These are phyloP conservation scores for Pichia sp. DNA, from an alignment of 1,139 yeast genomes.

Conservation along the genomic window DNA sequence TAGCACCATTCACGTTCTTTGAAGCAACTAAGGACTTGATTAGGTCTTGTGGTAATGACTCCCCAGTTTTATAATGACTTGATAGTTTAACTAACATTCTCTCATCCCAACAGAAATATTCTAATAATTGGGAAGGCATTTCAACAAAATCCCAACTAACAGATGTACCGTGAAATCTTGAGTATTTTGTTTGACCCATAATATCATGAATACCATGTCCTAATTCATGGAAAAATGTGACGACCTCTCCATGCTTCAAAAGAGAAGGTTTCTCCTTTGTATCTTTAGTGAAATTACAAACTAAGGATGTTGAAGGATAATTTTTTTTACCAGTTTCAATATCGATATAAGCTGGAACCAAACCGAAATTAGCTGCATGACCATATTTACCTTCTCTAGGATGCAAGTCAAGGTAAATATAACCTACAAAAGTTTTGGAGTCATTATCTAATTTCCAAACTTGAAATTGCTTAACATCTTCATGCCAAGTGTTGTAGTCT, in stretches of 20 bases:
- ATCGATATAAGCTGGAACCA: conserved; percentile 52
- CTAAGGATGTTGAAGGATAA: conserved; percentile 68
- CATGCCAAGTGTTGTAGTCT: conserved; percentile 53
- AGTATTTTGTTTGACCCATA: conserved; percentile 55
- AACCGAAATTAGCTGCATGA: conserved; percentile 78
- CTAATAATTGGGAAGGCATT: conserved; percentile 85
- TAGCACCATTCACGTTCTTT: conserved; percentile 70
- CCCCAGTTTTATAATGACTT: conserved; percentile 53
- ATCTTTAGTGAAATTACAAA: conserved; percentile 80
- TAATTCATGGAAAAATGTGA: conserved; percentile 81
- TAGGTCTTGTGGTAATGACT: conserved; percentile 50
- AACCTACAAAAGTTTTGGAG: conserved; percentile 60
- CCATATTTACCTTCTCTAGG: conserved; percentile 84
- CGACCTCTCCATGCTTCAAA: conserved; percentile 70
- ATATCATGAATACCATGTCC: conserved; percentile 86
- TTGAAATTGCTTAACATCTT: conserved; percentile 66
- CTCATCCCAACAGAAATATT: conserved; percentile 81
- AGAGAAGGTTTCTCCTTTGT: conserved; percentile 64
- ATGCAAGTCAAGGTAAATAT: conserved; percentile 72
- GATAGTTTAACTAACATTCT: conserved; percentile 53
- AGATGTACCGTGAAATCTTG: conserved; percentile 67
- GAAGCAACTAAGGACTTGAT: conserved; percentile 55
- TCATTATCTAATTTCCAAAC: conserved; percentile 58
- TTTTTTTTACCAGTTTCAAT: conserved; percentile 42
- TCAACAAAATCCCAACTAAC: conserved; percentile 84